Evolutionary conservation across 1,284 basidiomycete species (phyloP).

Genomic region (Ustilago bromivora): DNA sequence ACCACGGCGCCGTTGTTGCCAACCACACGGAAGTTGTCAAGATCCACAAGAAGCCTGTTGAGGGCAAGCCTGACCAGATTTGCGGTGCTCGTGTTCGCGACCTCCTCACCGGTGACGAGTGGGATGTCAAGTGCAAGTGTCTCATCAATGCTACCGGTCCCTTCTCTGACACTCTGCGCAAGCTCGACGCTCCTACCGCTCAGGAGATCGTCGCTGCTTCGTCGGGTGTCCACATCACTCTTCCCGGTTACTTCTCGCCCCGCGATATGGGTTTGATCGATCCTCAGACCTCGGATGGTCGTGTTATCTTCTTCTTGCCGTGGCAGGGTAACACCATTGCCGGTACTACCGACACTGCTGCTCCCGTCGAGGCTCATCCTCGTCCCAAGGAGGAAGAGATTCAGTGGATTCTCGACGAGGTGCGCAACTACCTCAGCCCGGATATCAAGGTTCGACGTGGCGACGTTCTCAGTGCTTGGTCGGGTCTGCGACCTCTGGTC

Average conservation of each 20-base stretch:
- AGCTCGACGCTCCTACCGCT: slow-evolving; percentile 84
- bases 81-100: slow-evolving; percentile 84
- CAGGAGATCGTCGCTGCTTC: slow-evolving; percentile 91
- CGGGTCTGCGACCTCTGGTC: slow-evolving; percentile 88
- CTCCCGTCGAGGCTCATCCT: slow-evolving; percentile 82
- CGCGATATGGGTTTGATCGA: slow-evolving; percentile 95
- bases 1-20: slow-evolving; percentile 86
- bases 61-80: slow-evolving; percentile 75
- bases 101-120: slow-evolving; percentile 84
- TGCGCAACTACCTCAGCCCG: slow-evolving; percentile 85
- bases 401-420: slow-evolving; percentile 94
- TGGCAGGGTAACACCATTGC: slow-evolving; percentile 99
- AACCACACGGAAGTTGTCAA: slow-evolving; percentile 90
- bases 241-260: slow-evolving; percentile 96
- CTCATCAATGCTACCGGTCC: slow-evolving; percentile 97
- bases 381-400: slow-evolving; percentile 92
- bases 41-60: slow-evolving; percentile 76
- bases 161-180: slow-evolving; percentile 87
- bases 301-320: slow-evolving; percentile 98
- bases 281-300: slow-evolving; percentile 92
- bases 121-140: slow-evolving; percentile 86
- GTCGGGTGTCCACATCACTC: slow-evolving; percentile 93
- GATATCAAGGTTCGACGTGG: slow-evolving; percentile 94
- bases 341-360: slow-evolving; percentile 92
- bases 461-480: slow-evolving; percentile 98